Percentiles rank a stretch among this genome's conserved stretches.
phyloP scores from a whole-genome alignment of 2,329 filamentous ascomycete species.

The Trichoderma semiorbis region DNA sequence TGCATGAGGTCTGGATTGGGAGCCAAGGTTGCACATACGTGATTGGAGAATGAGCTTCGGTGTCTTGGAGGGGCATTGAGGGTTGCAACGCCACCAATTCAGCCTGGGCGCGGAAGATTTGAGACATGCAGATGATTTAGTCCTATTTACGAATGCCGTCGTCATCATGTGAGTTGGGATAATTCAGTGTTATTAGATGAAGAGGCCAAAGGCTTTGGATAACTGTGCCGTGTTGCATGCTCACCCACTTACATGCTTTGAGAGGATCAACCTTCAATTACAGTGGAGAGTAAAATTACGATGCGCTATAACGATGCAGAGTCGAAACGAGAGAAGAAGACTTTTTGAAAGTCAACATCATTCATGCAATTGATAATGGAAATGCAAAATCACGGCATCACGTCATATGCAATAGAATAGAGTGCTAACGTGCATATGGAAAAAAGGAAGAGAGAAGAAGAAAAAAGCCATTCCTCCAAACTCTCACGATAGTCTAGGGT shows the following conservation, averaged over 20 bases:
- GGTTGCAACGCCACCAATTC: background rate
- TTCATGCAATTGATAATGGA: background rate
- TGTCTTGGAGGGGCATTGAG: background rate
- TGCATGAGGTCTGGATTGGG: conserved; percentile 70
- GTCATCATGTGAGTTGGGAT: background rate
- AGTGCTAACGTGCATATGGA: background rate
- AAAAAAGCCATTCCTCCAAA: background rate
- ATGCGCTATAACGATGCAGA: background rate
- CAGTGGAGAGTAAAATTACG: background rate
- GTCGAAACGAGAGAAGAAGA: background rate
- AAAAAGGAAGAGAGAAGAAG: background rate
- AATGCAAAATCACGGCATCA: background rate
- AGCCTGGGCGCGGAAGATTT: background rate
- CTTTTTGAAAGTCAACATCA: background rate
- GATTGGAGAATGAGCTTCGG: conserved; percentile 46
- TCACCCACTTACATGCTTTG: background rate
- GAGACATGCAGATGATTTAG: background rate
- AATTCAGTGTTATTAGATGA: background rate
- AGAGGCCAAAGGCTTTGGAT: background rate
- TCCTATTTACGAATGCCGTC: background rate
- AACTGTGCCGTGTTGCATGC: background rate
- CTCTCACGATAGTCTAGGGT: conserved; percentile 11
- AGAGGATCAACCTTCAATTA: background rate
- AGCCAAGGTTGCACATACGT: conserved; percentile 64
- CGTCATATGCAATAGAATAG: background rate